Evolutionary conservation across 768 basidiomycete genomes (phyloP).

Genomic region (Mycena indigotica): DNA sequence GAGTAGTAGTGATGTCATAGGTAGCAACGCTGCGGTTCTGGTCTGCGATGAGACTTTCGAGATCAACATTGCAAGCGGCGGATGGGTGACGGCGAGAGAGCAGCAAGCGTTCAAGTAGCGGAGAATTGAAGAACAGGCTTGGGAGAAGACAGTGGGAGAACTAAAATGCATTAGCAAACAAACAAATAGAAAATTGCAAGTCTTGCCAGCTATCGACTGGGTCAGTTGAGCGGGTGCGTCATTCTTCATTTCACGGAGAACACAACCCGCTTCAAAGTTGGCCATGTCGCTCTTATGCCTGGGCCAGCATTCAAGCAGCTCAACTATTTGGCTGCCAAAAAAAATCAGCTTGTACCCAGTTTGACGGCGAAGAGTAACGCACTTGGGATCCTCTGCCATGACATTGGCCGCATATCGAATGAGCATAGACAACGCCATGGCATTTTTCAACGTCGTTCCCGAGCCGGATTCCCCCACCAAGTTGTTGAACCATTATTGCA

Average conservation of each 20-base stretch:
- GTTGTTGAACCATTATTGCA: constrained; percentile 98
- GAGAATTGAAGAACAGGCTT: constrained; percentile 96
- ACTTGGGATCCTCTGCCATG: constrained; percentile 98
- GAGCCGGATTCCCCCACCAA: constrained; percentile 89
- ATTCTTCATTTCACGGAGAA: constrained; percentile 94
- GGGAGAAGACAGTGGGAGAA: constrained; percentile 90
- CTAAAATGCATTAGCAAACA: constrained; percentile 41
- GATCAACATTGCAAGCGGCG: constrained; percentile 90
- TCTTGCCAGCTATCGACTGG: constrained; percentile 85
- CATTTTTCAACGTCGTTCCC: constrained; percentile 85
- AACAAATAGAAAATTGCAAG: constrained; percentile 1
- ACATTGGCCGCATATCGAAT: constrained; percentile 98
- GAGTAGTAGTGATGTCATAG: constrained; percentile 96
- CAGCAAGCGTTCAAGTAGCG: constrained; percentile 91
- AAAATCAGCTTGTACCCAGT: constrained; percentile 45
- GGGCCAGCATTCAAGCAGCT: constrained; percentile 91
- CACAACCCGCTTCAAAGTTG: constrained; percentile 96
- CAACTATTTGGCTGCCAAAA: constrained; percentile 88
- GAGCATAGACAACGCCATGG: constrained; percentile 98
- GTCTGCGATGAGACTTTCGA: constrained; percentile 96
- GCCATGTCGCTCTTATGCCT: constrained; percentile 99
- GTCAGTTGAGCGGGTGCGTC: constrained; percentile 76
- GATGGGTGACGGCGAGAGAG: constrained; percentile 86
- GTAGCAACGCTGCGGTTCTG: constrained; percentile 95
- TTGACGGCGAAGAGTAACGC: constrained; percentile 33